Base-by-base conservation (phyloP, 805 yeast genomes). In the Clavispora asparagi region DNA sequence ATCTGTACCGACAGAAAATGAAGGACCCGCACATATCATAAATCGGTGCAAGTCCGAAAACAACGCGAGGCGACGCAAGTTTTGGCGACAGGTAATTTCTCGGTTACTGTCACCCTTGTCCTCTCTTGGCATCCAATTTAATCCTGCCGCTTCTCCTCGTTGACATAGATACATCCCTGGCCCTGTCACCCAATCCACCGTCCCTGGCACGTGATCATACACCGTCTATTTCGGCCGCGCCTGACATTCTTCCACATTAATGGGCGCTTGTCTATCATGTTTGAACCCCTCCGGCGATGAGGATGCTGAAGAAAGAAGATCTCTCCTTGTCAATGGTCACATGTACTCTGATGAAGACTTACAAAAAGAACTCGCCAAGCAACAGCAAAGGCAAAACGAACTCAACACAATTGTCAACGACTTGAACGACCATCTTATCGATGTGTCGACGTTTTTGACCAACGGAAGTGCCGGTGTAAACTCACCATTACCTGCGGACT, bases 231-330 rank as follows among this genome's bases (percentile, higher is more conserved):
- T 13, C 30, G 8, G 23, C 9, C 25, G 32, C 25, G 19, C 23
- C 13, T n/a, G 25, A 19, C 9, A n/a, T 27, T 32, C 36, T 38
- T 40, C 40, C 16, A 13, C 26, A 13, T 16, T 28, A 17, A 76
- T 76, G 81, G 81, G 81, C 32, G 50, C 64, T 43, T 76, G 81
- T 55, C 61, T 75, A 36, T 76, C 81, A 14, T 76, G 81, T 52
- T 61, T 76, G 14, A 53, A 62, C 36, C 47, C 41, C 31, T 64
- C 60, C 14, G 70, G 62, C 16, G 70, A 66, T 39, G 75, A 63
- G 28, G 71, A 68, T 23, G 48, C 50, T 44, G 64, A 70, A 45
- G 79, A 75, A 48, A 67, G 70, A 39, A 49, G 77, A 13, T 68
- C 74, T 17, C 50, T 67, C 8, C 55, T 68, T 26, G 54, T 61